Conservation (phyloP, 345 rosid genomes). For the Corchorus capsularis region DNA sequence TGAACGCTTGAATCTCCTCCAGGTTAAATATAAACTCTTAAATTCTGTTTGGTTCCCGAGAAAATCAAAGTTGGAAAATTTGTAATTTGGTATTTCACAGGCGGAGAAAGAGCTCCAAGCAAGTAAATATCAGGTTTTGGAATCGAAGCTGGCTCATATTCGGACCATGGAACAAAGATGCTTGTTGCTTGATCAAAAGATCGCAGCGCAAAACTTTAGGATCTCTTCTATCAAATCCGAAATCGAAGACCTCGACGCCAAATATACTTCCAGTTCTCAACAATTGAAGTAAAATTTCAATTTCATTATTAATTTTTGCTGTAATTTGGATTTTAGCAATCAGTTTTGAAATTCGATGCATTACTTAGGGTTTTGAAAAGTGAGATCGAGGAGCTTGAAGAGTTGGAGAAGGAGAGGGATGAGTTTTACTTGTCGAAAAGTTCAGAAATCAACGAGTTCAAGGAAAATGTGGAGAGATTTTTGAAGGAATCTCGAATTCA, state of each 20-base stretch:
- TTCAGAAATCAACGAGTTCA: constrained; percentile 56
- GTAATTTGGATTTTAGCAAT: not conserved
- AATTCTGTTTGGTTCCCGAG: constrained; percentile 21
- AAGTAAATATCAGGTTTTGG: constrained; percentile 45
- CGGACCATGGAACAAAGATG: constrained; percentile 56
- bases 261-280: constrained; percentile 31
- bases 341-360: not conserved
- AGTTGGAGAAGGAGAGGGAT: constrained; percentile 52
- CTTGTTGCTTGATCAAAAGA: constrained; percentile 52
- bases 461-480: constrained; percentile 38
- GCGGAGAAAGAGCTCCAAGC: constrained; percentile 69
- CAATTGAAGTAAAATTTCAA: constrained; percentile 40
- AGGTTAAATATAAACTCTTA: constrained; percentile 37
- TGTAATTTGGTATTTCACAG: constrained; percentile 31
- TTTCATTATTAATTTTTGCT: not conserved
- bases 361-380: constrained; percentile 54
- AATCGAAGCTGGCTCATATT: constrained; percentile 43
- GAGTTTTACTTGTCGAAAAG: constrained; percentile 43
- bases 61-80: not conserved
- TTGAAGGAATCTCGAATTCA: constrained; percentile 34
- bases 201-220: constrained; percentile 54
- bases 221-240: constrained; percentile 55
- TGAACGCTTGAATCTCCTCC: constrained; percentile 62
- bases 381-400: constrained; percentile 61
- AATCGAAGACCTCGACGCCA: constrained; percentile 44